Evolutionary conservation across 768 basidiomycete species (phyloP), one percentile per base, ranked within the genome.

Genomic region (Auricularia heimuer): DNA sequence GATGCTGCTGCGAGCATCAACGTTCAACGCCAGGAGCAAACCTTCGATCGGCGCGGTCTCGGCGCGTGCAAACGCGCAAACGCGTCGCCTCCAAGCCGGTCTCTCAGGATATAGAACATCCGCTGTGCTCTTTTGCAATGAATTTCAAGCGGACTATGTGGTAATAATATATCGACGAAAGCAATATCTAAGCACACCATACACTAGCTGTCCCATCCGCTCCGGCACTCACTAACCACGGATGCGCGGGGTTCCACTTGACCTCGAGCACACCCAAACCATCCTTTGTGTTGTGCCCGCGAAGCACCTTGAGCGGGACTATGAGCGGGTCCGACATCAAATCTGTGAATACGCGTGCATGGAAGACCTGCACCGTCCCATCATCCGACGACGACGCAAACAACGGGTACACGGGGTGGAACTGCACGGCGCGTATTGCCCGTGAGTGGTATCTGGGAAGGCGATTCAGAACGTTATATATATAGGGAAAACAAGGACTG

Each of bases 331-430:
- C 96, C 56, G 92, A 95, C 86, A 97, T 90, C 58, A 98, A 82
- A 75, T 99, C 97, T 71, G 85, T 89, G 78, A 91, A 98, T 56
- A 98, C 90, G 67, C 95, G 85, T 37, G 90, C 84, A 75, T 99
- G 97, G 85, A 99, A 98, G 69, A 99, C 80, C 74, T 98, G 96
- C 70, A 98, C 92, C 51, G 92, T 88, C 35, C 97, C 97, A 75
- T 98, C 97, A 75, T 99, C 97, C 29, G 94, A 95, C 54, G 93
- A 91, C 4, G 93, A 95, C 11, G 94, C 94, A 75, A 99, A 98
- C 29, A 99, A 84, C 34, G 97, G 97, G 76, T 96, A 94, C 56
- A 86, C 86, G 18, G 93, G 91, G 73, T 97, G 95, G 82, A 96
- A 99, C 66, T 90, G 86, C 62, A 98, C 79, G 10, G 92, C 90